phyloP scores from a whole-genome alignment of 768 basidiomycete species.

The Rhizopogon vinicolor region DNA sequence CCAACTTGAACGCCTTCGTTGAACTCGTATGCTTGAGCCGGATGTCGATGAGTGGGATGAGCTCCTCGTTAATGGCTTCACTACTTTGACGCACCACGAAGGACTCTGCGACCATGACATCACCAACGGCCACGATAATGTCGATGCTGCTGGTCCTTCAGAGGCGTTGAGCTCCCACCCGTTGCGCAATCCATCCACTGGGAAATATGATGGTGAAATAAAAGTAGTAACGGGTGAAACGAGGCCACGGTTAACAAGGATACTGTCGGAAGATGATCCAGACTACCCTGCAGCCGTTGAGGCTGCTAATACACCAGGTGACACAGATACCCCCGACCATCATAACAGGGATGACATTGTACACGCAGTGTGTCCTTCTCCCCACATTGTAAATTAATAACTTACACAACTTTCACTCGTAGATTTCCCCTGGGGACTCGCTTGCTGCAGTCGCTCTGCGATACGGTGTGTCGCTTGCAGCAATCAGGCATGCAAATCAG shows the following conservation, averaged over 20 bases:
- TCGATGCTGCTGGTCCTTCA: background rate
- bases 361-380: background rate
- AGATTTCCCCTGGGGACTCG: conserved; percentile 76
- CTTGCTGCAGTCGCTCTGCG: conserved; percentile 84
- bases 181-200: background rate
- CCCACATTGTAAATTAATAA: background rate
- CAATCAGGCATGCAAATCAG: conserved; percentile 84
- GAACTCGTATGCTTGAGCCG: conserved; percentile 17
- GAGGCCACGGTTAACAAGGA: background rate
- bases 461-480: conserved; percentile 81
- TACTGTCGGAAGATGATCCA: background rate
- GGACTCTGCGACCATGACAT: background rate
- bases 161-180: background rate
- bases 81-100: background rate
- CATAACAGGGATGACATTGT: background rate
- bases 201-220: background rate
- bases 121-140: background rate
- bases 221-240: background rate
- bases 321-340: too few relatives aligned
- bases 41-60: conserved; percentile 16
- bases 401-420: background rate
- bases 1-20: conserved; percentile 2
- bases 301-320: background rate
- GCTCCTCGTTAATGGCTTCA: conserved; percentile 15
- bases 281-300: background rate